Evolutionary conservation across 2,329 filamentous ascomycete genomes (phyloP).

Genomic region (Pseudogymnoascus sp.): DNA sequence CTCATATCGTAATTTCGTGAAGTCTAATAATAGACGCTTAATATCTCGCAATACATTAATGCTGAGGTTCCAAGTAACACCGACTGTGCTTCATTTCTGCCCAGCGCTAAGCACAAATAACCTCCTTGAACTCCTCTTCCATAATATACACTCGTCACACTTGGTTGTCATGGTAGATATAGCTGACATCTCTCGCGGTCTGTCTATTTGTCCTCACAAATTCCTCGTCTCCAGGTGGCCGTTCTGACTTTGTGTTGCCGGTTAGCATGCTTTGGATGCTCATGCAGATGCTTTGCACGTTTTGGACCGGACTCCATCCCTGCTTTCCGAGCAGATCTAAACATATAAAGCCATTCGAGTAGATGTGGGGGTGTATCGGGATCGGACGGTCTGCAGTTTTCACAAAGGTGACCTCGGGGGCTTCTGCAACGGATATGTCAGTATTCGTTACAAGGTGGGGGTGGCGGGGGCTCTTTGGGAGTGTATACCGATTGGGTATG

Average conservation of each 20-base stretch:
- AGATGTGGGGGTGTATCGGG: slow-evolving; percentile 94
- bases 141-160: slow-evolving; percentile 6
- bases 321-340: slow-evolving; percentile 81
- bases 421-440: slow-evolving; percentile 49
- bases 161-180: slow-evolving; percentile 73
- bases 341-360: slow-evolving; percentile 97
- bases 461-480: background rate
- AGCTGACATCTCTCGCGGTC: slow-evolving; percentile 81
- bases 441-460: background rate
- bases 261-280: slow-evolving; percentile 98
- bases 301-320: slow-evolving; percentile 95
- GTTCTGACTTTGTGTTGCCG: slow-evolving; percentile 84
- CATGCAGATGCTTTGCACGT: slow-evolving; percentile 94
- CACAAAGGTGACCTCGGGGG: slow-evolving; percentile 88
- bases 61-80: background rate
- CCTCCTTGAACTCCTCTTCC: background rate
- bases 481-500: slow-evolving; percentile 78
- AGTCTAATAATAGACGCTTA: background rate
- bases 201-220: slow-evolving; percentile 77
- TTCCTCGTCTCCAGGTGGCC: slow-evolving; percentile 81
- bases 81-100: background rate
- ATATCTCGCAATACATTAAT: background rate
- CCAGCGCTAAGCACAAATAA: background rate
- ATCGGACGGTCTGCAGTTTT: slow-evolving; percentile 59
- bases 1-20: slow-evolving; percentile 1